phyloP scores from a whole-genome alignment of 192 early-diverging fungal species.

The Coemansia sp. region DNA sequence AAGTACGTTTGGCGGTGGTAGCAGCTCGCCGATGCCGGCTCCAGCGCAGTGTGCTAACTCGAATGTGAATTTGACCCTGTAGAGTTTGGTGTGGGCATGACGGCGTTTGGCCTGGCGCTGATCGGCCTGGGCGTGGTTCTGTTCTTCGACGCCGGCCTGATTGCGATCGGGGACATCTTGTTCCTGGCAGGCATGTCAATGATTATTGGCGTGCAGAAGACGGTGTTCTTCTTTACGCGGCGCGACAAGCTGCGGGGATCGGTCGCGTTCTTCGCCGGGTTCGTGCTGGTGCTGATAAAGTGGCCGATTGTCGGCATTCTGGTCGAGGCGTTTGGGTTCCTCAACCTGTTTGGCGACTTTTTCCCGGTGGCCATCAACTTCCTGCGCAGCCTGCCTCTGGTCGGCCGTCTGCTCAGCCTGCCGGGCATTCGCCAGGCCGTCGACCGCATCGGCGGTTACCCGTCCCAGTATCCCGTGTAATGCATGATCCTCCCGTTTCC shows the following conservation, averaged over 20 bases:
- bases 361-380: slow-evolving; percentile 91
- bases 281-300: slow-evolving; percentile 82
- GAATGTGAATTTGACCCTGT: slow-evolving; percentile 1
- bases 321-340: slow-evolving; percentile 90
- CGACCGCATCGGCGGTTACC: slow-evolving; percentile 40
- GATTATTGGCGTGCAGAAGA: slow-evolving; percentile 86
- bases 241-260: slow-evolving; percentile 86
- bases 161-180: slow-evolving; percentile 95
- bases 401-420: slow-evolving; percentile 80
- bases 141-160: slow-evolving; percentile 90
- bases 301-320: slow-evolving; percentile 87
- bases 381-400: slow-evolving; percentile 80
- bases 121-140: slow-evolving; percentile 91
- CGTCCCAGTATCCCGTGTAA: slow-evolving; percentile 43
- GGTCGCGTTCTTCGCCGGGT: slow-evolving; percentile 83
- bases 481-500: background rate
- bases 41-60: background rate
- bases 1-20: slow-evolving; percentile 51
- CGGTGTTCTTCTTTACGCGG: slow-evolving; percentile 73
- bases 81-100: slow-evolving; percentile 91
- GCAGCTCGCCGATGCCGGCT: background rate
- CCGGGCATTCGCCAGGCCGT: slow-evolving; percentile 77
- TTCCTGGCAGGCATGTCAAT: slow-evolving; percentile 85
- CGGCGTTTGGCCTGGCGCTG: slow-evolving; percentile 87
- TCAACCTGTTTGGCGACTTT: slow-evolving; percentile 99